Conservation (phyloP, 495 filamentous ascomycete genomes). For the Collariella sp. region DNA sequence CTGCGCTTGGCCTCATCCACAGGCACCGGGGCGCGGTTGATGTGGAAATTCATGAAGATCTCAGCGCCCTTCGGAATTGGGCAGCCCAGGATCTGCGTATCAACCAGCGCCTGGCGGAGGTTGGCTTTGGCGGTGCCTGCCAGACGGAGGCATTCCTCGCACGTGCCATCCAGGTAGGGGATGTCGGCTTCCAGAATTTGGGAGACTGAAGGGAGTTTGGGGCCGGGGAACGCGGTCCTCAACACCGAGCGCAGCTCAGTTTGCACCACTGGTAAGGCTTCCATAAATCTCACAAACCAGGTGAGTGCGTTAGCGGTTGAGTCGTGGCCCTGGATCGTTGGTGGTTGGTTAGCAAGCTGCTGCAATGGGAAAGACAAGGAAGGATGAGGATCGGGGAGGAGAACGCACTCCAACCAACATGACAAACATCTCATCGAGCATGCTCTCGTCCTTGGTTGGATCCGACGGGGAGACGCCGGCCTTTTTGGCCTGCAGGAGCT, state of each 20-base stretch:
- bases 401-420: conserved; percentile 13
- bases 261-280: conserved; percentile 20
- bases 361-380: background rate
- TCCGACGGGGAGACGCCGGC: conserved; percentile 16
- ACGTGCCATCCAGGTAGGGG: conserved; percentile 32
- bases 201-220: conserved; percentile 9
- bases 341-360: background rate
- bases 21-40: conserved; percentile 10
- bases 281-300: conserved; percentile 32
- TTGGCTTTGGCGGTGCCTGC: conserved; percentile 14
- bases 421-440: conserved; percentile 25
- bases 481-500: conserved; percentile 23
- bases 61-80: conserved; percentile 30
- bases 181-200: conserved; percentile 27
- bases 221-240: conserved; percentile 11
- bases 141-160: conserved; percentile 30
- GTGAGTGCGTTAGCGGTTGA: conserved; percentile 23
- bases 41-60: conserved; percentile 18
- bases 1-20: conserved; percentile 23
- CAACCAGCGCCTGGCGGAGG: conserved; percentile 22
- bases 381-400: background rate
- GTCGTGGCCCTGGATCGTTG: conserved; percentile 19
- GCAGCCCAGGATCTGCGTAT: conserved; percentile 30
- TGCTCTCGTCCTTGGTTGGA: conserved; percentile 19
- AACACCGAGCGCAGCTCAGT: conserved; percentile 22